A percentile compares a stretch with the other conserved stretches of the same genome.
Conservation (phyloP, 2,329 filamentous ascomycete genomes). For the Pseudogymnoascus sp. region DNA sequence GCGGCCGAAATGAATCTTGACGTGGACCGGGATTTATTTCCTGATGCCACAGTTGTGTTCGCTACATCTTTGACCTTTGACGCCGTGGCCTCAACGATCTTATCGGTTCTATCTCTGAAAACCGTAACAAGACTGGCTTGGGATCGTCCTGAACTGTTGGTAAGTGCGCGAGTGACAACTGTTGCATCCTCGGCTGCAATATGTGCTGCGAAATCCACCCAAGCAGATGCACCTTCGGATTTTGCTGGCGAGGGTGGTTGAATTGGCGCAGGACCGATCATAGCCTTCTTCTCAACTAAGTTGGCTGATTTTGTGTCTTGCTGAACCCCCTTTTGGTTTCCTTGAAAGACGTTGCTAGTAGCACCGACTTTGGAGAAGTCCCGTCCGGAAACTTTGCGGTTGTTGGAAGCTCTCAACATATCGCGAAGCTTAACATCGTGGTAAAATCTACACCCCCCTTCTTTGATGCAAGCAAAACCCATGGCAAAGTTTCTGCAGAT, state of each 20-base stretch:
- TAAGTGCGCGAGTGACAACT: neutral
- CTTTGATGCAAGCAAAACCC: neutral
- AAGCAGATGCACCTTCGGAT: constrained; percentile 16
- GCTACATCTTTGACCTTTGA: neutral
- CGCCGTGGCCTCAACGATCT: neutral
- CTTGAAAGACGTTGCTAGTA: neutral
- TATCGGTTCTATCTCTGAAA: neutral
- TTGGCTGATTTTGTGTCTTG: neutral
- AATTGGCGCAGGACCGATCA: constrained; percentile 36
- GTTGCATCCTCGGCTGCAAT: neutral
- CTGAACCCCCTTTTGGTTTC: neutral
- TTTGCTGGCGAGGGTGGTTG: neutral
- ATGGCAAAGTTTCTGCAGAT: neutral
- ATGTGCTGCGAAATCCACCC: neutral
- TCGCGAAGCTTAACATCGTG: neutral
- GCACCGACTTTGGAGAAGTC: neutral
- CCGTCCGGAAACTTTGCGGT: neutral
- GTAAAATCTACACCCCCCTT: neutral
- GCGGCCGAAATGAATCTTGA: neutral
- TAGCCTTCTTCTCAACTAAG: constrained; percentile 32
- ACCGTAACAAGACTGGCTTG: neutral
- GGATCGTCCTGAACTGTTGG: neutral
- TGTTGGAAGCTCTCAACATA: neutral
- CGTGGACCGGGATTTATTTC: neutral
- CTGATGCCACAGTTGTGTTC: neutral